Evolutionary conservation across 139 green algal genomes (phyloP).

Genomic region (Tetradesmus obliquus): DNA sequence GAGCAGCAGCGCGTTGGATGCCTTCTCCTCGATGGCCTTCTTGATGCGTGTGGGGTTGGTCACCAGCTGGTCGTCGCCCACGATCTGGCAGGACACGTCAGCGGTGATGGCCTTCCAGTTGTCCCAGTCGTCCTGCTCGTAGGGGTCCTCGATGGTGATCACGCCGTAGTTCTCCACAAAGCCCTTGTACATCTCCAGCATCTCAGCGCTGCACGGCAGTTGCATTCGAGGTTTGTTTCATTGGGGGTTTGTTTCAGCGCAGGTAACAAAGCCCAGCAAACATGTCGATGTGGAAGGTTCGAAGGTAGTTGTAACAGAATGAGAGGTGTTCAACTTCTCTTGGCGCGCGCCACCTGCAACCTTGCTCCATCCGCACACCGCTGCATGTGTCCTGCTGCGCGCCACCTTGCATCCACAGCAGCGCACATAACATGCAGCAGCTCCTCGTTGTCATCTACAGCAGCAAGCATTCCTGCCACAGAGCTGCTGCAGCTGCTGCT

Average conservation of each 20-base stretch:
- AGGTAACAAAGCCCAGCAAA: too few relatives aligned
- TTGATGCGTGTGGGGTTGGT: conserved; percentile 96
- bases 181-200: conserved; percentile 94
- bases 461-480: neutral
- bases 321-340: neutral
- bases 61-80: conserved; percentile 98
- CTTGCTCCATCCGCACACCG: too few relatives aligned
- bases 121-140: conserved; percentile 99
- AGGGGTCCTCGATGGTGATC: conserved; percentile 99
- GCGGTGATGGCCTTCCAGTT: conserved; percentile 40
- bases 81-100: conserved; percentile 77
- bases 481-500: neutral
- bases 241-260: neutral
- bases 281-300: too few relatives aligned
- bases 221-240: neutral
- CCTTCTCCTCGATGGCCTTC: conserved; percentile 95
- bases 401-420: neutral
- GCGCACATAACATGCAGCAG: neutral
- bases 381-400: neutral
- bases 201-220: conserved; percentile 59
- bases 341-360: too few relatives aligned
- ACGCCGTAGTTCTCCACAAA: conserved; percentile 94
- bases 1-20: conserved; percentile 96
- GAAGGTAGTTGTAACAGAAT: neutral
- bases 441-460: neutral